Conservation (phyloP, 2,329 filamentous ascomycete genomes). For the Neonectria hederae region DNA sequence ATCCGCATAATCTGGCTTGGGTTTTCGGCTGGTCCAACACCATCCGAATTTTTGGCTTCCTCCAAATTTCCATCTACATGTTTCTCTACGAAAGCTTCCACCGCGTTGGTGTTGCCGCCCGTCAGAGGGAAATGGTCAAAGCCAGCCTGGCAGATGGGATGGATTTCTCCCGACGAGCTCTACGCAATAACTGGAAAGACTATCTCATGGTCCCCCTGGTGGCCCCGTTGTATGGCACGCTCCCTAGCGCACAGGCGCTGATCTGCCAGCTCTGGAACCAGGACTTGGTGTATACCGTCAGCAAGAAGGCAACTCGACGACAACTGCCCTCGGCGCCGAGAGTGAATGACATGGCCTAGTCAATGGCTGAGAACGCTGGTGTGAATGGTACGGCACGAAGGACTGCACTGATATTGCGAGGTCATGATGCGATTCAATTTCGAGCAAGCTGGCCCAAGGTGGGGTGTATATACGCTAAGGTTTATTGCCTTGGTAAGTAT, state of each 20-base stretch:
- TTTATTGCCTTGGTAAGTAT: slow-evolving; percentile 12
- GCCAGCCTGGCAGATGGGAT: slow-evolving; percentile 72
- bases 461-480: neutral
- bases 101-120: slow-evolving; percentile 65
- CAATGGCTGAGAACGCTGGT: neutral
- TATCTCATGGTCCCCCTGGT: slow-evolving; percentile 73
- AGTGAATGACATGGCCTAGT: slow-evolving; percentile 57
- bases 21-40: slow-evolving; percentile 68
- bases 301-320: slow-evolving; percentile 71
- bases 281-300: slow-evolving; percentile 75
- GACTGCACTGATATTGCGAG: neutral
- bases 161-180: slow-evolving; percentile 68
- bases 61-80: slow-evolving; percentile 70
- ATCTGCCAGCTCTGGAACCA: slow-evolving; percentile 76
- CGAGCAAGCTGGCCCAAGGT: neutral
- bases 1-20: slow-evolving; percentile 65
- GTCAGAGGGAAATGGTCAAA: slow-evolving; percentile 72
- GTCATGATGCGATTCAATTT: neutral
- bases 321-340: slow-evolving; percentile 55
- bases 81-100: slow-evolving; percentile 76
- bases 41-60: slow-evolving; percentile 68
- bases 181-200: slow-evolving; percentile 67
- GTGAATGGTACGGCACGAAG: neutral
- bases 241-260: slow-evolving; percentile 74
- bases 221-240: slow-evolving; percentile 72